Evolutionary conservation across 495 filamentous ascomycete genomes (phyloP), one percentile per base, ranked within the genome.

Genomic region (Cercophora newfieldiana): DNA sequence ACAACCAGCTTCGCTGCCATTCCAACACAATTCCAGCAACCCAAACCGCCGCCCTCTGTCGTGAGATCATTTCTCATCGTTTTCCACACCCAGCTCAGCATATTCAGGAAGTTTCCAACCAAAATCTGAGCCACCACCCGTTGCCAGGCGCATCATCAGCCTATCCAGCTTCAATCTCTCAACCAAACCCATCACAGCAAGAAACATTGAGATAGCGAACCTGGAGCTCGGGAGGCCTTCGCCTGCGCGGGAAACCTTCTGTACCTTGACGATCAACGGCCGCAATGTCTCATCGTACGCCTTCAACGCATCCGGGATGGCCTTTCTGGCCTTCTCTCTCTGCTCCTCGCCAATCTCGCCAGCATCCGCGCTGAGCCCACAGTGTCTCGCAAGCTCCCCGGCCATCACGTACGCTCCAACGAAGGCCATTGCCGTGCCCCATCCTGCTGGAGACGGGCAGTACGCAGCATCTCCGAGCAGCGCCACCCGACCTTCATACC

Each of bases 391-490:
- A 10, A 59, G 30, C 57, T 59, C 70, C 16, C 70, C 71, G 6
- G 70, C 71, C 7, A 75, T 61, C 48, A 68, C 59, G 60, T 72
- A 75, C 8, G 72, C 72, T 48, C 72, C 72, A 53, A 68, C 55
- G 22, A 72, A 47, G 30, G 66, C 70, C 49, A 68, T 65, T 7
- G 70, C 69, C 1, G 72, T 71, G 7, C 72, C 72, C 68, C 69
- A 72, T 1, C 68, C 68, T 48, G 60, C 16, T 2, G 28, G 54
- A 21, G 66, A 64, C 14, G 66, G 29, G 30, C 66, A 68, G 44
- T 68, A 68, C 54, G 5, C 66, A 14, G 85, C 81, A 68, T 88
- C 85, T 14, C 85, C 86, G 10, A 87, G 16, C 2, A 86, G 75
- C 0, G 77, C 79, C 19, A 85, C 74, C 3, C 80, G 77, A 6